phyloP scores from a whole-genome alignment of 768 basidiomycete genomes.

The Hygrophoropsis aurantiaca region DNA sequence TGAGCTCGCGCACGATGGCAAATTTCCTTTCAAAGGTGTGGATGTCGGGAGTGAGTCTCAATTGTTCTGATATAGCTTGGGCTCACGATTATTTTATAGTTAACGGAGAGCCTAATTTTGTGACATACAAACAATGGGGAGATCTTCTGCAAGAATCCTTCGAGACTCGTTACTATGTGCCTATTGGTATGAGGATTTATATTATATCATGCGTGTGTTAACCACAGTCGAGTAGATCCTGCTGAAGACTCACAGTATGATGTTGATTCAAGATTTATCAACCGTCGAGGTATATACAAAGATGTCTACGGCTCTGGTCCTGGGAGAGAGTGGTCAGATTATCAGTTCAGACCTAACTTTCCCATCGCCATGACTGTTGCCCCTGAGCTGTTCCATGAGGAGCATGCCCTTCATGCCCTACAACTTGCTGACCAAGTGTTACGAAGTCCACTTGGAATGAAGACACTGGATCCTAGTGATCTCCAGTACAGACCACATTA shows the following conservation, averaged over 20 bases:
- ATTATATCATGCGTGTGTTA: neutral
- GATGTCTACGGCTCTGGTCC: slow-evolving; percentile 90
- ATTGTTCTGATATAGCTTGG: slow-evolving; percentile 2
- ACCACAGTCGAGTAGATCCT: slow-evolving; percentile 49
- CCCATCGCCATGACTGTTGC: slow-evolving; percentile 97
- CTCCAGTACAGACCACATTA: slow-evolving; percentile 88
- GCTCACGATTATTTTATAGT: slow-evolving; percentile 43
- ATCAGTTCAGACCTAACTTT: slow-evolving; percentile 92
- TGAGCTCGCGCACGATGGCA: slow-evolving; percentile 56
- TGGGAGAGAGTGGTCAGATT: slow-evolving; percentile 94
- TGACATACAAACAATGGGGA: slow-evolving; percentile 91
- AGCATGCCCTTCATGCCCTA: slow-evolving; percentile 78
- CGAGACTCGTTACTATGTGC: slow-evolving; percentile 90
- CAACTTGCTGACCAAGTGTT: slow-evolving; percentile 78
- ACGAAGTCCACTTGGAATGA: slow-evolving; percentile 93
- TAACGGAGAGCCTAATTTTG: slow-evolving; percentile 59
- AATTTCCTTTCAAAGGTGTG: slow-evolving; percentile 92
- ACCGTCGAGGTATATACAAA: slow-evolving; percentile 96
- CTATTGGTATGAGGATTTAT: slow-evolving; percentile 51
- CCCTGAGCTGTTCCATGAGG: slow-evolving; percentile 86
- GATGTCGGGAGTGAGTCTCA: slow-evolving; percentile 63
- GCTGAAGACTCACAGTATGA: slow-evolving; percentile 69
- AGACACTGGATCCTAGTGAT: slow-evolving; percentile 87
- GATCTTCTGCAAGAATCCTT: slow-evolving; percentile 83
- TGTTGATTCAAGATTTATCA: slow-evolving; percentile 68